Conservation (phyloP, 768 basidiomycete species). For the Porphyrellus cyaneotinctus region DNA sequence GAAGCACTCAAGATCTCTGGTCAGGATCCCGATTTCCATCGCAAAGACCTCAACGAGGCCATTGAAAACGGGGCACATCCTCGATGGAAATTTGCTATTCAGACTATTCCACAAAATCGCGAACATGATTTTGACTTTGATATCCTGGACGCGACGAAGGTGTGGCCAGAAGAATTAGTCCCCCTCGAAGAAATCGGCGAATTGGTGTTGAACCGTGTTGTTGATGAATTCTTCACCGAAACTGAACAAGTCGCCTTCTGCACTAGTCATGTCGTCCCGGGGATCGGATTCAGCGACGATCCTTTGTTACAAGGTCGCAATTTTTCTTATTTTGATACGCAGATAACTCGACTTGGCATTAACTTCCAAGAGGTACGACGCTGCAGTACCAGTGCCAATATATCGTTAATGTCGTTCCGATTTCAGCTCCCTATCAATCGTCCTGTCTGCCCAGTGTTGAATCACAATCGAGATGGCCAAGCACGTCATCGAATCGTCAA, state of each 20-base stretch:
- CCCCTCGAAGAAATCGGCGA: conserved; percentile 78
- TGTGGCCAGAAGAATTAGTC: conserved; percentile 80
- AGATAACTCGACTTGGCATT: conserved; percentile 71
- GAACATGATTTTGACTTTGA: conserved; percentile 87
- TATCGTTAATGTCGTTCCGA: neutral
- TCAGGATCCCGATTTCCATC: conserved; percentile 89
- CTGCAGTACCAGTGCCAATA: neutral
- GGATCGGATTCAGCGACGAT: conserved; percentile 71
- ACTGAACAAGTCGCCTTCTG: conserved; percentile 90
- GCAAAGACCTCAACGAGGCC: conserved; percentile 82
- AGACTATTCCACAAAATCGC: conserved; percentile 56
- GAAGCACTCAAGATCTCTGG: conserved; percentile 80
- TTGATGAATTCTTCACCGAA: conserved; percentile 81
- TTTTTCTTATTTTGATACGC: conserved; percentile 86
- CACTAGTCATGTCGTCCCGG: conserved; percentile 57
- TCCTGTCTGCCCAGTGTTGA: conserved; percentile 71
- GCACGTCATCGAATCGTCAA: conserved; percentile 54
- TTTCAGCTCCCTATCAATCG: conserved; percentile 75
- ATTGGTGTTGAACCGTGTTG: conserved; percentile 57
- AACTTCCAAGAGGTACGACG: conserved; percentile 65
- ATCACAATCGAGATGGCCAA: conserved; percentile 61
- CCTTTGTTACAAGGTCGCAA: conserved; percentile 81
- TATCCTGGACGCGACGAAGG: conserved; percentile 81
- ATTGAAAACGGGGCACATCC: conserved; percentile 68
- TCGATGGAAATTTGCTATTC: conserved; percentile 74